Evolutionary conservation across 1,284 basidiomycete genomes (phyloP), one percentile per base, ranked within the genome.

Genomic region (Ustilago loliicola): DNA sequence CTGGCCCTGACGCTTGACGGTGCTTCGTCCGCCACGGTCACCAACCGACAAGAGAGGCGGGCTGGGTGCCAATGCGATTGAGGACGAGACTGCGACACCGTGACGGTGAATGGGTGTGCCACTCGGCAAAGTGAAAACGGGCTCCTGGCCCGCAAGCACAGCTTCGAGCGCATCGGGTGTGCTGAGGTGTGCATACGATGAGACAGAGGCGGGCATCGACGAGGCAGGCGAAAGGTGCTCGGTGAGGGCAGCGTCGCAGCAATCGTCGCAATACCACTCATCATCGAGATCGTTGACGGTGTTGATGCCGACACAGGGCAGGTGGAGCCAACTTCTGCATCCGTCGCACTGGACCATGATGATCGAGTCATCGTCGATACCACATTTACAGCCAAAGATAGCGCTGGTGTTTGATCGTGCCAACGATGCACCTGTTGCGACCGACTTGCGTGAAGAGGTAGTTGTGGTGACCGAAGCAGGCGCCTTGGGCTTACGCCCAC

Each of bases 331-430:
- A 17, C 63, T 63, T 36, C 70, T 65, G 71, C 86, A 87, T 32
- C 68, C 67, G 56, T 87, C 85, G 72, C 86, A 87, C 63, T 82
- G 83, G 13, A 87, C 85, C 84, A 86, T 85, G 55, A 78, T 62
- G 65, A 70, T 77, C 30, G 66, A 60, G 15, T 80, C 75, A 42
- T 80, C 77, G 40, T 66, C 65, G 57, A 74, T 67, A 50, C 80
- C 80, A 56, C 80, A 81, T 54, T 62, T 68, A 65, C 80, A 81
- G 57, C 78, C 80, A 45, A 81, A 64, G 60, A 77, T 63, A 52
- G 78, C 72, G 57, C 62, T 68, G 34, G 64, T 58, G 50, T 71
- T 65, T 51, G 72, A 75, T 29, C 66, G 61, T 17, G 72, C 66
- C 56, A 75, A 55, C 8, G 69, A 66, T 15, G 73, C 73, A 17